Evolutionary conservation across 2,329 filamentous ascomycete genomes (phyloP), one percentile per base, ranked within the genome.

Genomic region (Dactylellina parvicollis): DNA sequence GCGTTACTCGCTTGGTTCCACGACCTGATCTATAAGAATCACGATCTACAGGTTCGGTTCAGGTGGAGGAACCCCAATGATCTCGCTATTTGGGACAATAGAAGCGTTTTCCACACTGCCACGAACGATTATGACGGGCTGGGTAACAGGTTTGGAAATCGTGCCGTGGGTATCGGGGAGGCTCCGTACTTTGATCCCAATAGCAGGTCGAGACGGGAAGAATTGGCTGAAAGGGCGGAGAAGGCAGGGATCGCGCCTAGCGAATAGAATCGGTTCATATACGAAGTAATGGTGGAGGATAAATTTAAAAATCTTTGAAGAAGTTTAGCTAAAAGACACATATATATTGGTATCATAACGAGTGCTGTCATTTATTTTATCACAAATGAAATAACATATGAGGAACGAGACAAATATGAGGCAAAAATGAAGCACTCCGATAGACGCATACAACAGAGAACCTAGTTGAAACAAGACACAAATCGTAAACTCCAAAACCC

Each of bases 11-110:
- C 77, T 12, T 85, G 85, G 72, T 81, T 87, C 73, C 78, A 84
- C 75, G 82, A 82, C 69, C 76, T 86, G 9, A 80, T 85, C 9
- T 82, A 82, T 4, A 81, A 85, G 77, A 87, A 87, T 76, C 85
- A 87, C 72, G 86, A 88, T 76, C 81, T 83, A 0, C 85, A 87
- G 76, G 85, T 87, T 7, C 81, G 86, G 2, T 86, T 67, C 32
- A 69, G 49, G 16, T 69, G 70, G 61, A 55, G 55, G 16, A 67
- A 69, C 36, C 62, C 70, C 1, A 74, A 74, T 30, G 84, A 86
- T 75, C 77, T 84, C 3, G 85, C 87, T 1, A 88, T 90, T 75
- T 90, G 88, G 88, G 88, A 90, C 77, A 90, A 90, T 72, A 80
- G 86, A 4, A 85, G 84, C 59, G 83, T 81, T 0, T 87, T 85